A percentile compares a stretch with the other conserved stretches of the same genome.
Conservation (phyloP, 129 eudicot species). For the Lactuca saligna region DNA sequence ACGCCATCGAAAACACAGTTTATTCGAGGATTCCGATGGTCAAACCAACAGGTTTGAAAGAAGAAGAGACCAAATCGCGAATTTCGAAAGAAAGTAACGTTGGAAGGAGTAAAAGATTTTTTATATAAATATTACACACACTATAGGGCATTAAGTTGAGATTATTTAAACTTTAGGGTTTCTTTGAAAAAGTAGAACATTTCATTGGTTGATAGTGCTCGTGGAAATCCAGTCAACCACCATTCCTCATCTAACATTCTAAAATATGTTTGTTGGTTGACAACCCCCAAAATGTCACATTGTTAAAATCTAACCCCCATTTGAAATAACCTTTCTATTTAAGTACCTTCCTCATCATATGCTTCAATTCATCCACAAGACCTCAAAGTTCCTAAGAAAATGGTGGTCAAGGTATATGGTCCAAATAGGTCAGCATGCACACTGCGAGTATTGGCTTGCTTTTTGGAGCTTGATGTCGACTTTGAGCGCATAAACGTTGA, state of each 20-base stretch:
- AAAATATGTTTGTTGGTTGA: slow-evolving; percentile 22
- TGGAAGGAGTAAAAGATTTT: slow-evolving; percentile 26
- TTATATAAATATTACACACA: background rate
- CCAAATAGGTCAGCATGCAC: slow-evolving; percentile 60
- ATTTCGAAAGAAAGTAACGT: slow-evolving; percentile 14
- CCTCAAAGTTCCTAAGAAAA: slow-evolving; percentile 19
- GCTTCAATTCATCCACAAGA: slow-evolving; percentile 23
- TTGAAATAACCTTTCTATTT: slow-evolving; percentile 1
- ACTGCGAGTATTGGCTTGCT: slow-evolving; percentile 76
- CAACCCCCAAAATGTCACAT: slow-evolving; percentile 22
- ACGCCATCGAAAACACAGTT: slow-evolving; percentile 37
- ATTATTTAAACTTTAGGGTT: slow-evolving; percentile 1
- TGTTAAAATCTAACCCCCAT: slow-evolving; percentile 2
- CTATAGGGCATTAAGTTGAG: background rate
- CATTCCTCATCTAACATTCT: slow-evolving; percentile 25
- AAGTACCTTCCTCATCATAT: background rate
- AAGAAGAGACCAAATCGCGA: slow-evolving; percentile 12
- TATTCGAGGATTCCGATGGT: slow-evolving; percentile 20
- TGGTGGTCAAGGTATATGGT: slow-evolving; percentile 79
- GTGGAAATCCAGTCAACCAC: background rate
- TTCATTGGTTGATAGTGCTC: slow-evolving; percentile 17
- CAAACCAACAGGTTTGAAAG: slow-evolving; percentile 5
- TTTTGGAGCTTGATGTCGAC: slow-evolving; percentile 56
- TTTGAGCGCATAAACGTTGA: slow-evolving; percentile 62
- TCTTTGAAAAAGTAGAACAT: slow-evolving; percentile 7